Conservation (phyloP, 2,329 filamentous ascomycete genomes). For the Pseudogymnoascus sp. region DNA sequence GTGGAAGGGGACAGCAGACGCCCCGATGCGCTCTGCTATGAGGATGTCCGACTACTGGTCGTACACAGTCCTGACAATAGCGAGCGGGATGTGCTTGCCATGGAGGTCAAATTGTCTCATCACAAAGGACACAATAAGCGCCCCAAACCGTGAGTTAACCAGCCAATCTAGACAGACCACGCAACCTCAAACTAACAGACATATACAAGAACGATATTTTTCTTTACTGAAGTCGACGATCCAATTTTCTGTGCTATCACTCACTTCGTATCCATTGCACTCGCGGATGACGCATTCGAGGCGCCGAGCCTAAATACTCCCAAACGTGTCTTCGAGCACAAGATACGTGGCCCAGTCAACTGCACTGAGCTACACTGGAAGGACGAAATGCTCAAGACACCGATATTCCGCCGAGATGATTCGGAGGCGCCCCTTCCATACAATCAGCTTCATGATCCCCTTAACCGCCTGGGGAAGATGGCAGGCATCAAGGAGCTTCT, state of each 20-base stretch:
- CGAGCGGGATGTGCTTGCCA: constrained; percentile 5
- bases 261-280: constrained; percentile 16
- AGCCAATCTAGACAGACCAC: background rate
- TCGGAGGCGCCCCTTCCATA: constrained; percentile 2
- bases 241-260: constrained; percentile 19
- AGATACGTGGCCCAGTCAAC: constrained; percentile 11
- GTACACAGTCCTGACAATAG: constrained; percentile 12
- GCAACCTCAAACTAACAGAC: constrained; percentile 14
- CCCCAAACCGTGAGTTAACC: constrained; percentile 18
- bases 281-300: constrained; percentile 16
- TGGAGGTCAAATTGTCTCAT: constrained; percentile 14
- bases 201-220: constrained; percentile 16
- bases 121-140: constrained; percentile 17
- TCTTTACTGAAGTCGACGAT: constrained; percentile 19
- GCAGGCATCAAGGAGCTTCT: constrained; percentile 15
- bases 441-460: constrained; percentile 7
- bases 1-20: background rate
- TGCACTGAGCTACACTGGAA: constrained; percentile 7
- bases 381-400: constrained; percentile 10
- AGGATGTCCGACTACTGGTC: constrained; percentile 14
- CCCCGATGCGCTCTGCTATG: constrained; percentile 8
- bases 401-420: constrained; percentile 8
- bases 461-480: constrained; percentile 15
- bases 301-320: constrained; percentile 14
- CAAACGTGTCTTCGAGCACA: constrained; percentile 16